phyloP scores from a whole-genome alignment of 768 basidiomycete genomes.

The Psilocybe azurescens region DNA sequence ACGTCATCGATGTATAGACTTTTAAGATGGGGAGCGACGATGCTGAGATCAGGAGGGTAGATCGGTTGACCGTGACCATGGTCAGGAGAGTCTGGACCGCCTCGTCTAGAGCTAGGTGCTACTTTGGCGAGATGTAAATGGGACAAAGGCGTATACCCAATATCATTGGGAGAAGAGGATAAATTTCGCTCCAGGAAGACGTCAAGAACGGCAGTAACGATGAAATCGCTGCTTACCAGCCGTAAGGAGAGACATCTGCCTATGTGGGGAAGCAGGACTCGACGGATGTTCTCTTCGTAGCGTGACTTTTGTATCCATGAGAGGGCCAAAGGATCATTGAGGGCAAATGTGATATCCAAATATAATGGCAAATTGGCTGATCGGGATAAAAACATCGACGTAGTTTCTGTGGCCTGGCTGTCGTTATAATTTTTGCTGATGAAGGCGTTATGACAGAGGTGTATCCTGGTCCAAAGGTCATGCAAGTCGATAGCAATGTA shows the following conservation, averaged over 20 bases:
- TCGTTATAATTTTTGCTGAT: conserved; percentile 1
- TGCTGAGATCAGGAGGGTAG: conserved; percentile 11
- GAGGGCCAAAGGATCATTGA: neutral
- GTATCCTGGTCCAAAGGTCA: conserved; percentile 11
- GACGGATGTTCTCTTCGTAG: conserved; percentile 3
- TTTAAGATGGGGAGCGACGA: conserved; percentile 12
- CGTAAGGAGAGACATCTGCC: conserved; percentile 7
- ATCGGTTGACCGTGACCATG: neutral
- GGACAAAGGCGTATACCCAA: conserved; percentile 3
- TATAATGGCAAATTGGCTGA: conserved; percentile 3
- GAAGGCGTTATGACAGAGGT: conserved; percentile 10
- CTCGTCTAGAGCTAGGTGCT: neutral
- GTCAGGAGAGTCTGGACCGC: neutral
- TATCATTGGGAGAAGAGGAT: neutral
- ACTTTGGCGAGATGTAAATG: conserved; percentile 6
- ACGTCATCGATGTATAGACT: conserved; percentile 4
- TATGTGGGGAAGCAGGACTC: conserved; percentile 1
- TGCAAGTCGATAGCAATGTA: conserved; percentile 12
- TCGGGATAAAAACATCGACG: conserved; percentile 6
- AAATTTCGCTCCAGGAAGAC: conserved; percentile 15
- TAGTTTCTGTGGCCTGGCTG: neutral
- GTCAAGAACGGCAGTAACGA: conserved; percentile 13
- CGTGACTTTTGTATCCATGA: conserved; percentile 3
- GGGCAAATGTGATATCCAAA: conserved; percentile 10
- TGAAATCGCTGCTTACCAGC: conserved; percentile 1